Evolutionary conservation across 169 alveolate genomes (phyloP).

Genomic region (Plasmodium gaboni): DNA sequence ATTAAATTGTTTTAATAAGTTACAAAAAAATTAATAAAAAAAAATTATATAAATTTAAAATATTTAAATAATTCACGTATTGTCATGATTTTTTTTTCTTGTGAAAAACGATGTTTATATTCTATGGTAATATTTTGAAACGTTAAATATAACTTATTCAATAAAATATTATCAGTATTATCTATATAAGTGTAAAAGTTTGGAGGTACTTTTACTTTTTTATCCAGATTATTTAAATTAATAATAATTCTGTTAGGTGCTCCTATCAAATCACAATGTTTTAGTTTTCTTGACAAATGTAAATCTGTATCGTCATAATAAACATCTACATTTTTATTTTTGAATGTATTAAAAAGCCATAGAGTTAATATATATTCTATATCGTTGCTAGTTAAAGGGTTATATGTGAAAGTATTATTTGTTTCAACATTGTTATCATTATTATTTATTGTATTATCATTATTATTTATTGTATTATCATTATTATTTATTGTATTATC

Average conservation of each 20-base stretch:
- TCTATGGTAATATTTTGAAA: conserved; percentile 39
- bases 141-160: conserved; percentile 33
- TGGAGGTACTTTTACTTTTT: conserved; percentile 34
- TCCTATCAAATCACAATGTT: conserved; percentile 68
- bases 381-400: conserved; percentile 50
- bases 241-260: conserved; percentile 55
- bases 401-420: neutral
- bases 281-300: conserved; percentile 58
- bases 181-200: conserved; percentile 59
- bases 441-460: neutral
- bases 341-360: conserved; percentile 30
- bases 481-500: no score
- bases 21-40: neutral
- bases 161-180: neutral
- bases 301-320: conserved; percentile 64
- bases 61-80: conserved; percentile 33
- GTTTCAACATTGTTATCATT: neutral
- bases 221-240: conserved; percentile 33
- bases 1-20: neutral
- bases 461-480: no score
- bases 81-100: conserved; percentile 54
- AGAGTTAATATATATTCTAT: conserved; percentile 40
- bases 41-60: conserved; percentile 17
- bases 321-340: conserved; percentile 29
- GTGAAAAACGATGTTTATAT: conserved; percentile 46